phyloP scores from a whole-genome alignment of 768 basidiomycete species.

The Phylloporus sp. region DNA sequence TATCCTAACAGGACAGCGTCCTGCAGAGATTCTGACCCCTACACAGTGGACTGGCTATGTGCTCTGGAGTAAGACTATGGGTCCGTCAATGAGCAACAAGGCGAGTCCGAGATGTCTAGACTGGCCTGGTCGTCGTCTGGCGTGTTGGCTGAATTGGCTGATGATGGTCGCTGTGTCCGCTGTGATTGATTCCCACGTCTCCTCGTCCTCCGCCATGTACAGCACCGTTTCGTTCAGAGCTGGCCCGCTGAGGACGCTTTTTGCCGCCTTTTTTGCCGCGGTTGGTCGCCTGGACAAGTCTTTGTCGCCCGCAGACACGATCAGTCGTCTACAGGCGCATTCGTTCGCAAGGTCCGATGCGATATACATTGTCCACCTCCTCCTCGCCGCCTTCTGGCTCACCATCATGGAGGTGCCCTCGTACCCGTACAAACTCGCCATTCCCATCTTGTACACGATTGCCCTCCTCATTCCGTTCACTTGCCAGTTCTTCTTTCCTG shows the following conservation, averaged over 20 bases:
- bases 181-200: background rate
- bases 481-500: slow-evolving; percentile 87
- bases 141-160: too few relatives aligned
- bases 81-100: too few relatives aligned
- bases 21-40: too few relatives aligned
- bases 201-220: background rate
- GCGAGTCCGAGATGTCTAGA: too few relatives aligned
- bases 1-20: too few relatives aligned
- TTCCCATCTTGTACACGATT: slow-evolving; percentile 66
- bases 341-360: slow-evolving; percentile 53
- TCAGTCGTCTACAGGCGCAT: slow-evolving; percentile 56
- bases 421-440: slow-evolving; percentile 70
- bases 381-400: slow-evolving; percentile 68
- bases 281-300: slow-evolving; percentile 73
- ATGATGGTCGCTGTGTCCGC: too few relatives aligned
- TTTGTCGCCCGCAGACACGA: slow-evolving; percentile 62
- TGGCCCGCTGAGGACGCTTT: slow-evolving; percentile 12
- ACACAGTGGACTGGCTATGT: too few relatives aligned
- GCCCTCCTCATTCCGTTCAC: slow-evolving; percentile 82
- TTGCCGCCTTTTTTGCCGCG: slow-evolving; percentile 54
- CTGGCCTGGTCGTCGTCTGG: too few relatives aligned
- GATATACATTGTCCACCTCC: slow-evolving; percentile 61
- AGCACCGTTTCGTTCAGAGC: slow-evolving; percentile 4
- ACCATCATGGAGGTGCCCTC: slow-evolving; percentile 64
- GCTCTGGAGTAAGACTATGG: too few relatives aligned